phyloP scores from a whole-genome alignment of 1,284 basidiomycete genomes.

The Takashimella koratensis region DNA sequence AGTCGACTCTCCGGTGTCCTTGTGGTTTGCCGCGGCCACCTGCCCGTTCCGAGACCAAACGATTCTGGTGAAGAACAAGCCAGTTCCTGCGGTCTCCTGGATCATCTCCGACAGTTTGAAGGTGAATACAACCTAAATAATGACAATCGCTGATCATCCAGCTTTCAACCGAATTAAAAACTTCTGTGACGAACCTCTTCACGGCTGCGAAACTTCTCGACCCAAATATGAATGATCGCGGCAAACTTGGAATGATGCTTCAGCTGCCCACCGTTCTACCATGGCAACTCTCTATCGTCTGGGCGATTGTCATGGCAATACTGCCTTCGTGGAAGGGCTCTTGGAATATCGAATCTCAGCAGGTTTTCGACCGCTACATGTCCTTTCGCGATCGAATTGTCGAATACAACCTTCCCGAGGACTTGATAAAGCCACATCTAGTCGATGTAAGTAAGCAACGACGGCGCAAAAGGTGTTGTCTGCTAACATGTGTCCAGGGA shows the following conservation, averaged over 20 bases:
- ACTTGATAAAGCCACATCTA: slow-evolving; percentile 65
- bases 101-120: slow-evolving; percentile 78
- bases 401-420: slow-evolving; percentile 59
- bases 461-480: neutral
- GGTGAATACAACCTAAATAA: slow-evolving; percentile 38
- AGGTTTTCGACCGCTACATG: slow-evolving; percentile 62
- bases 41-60: slow-evolving; percentile 61
- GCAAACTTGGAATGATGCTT: slow-evolving; percentile 32
- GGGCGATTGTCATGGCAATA: slow-evolving; percentile 71
- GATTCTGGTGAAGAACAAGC: slow-evolving; percentile 65
- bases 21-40: slow-evolving; percentile 69
- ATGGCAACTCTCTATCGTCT: slow-evolving; percentile 69
- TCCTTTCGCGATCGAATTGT: slow-evolving; percentile 59
- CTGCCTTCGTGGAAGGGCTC: slow-evolving; percentile 55
- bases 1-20: neutral
- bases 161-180: slow-evolving; percentile 73
- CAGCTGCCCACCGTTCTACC: slow-evolving; percentile 27
- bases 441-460: slow-evolving; percentile 76
- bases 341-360: slow-evolving; percentile 53
- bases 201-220: slow-evolving; percentile 56
- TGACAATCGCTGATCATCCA: slow-evolving; percentile 19
- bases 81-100: slow-evolving; percentile 60
- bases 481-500: slow-evolving; percentile 56
- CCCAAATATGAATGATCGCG: slow-evolving; percentile 54
- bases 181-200: slow-evolving; percentile 69